phyloP scores from a whole-genome alignment of 805 yeast species.

The Candida silvatica region DNA sequence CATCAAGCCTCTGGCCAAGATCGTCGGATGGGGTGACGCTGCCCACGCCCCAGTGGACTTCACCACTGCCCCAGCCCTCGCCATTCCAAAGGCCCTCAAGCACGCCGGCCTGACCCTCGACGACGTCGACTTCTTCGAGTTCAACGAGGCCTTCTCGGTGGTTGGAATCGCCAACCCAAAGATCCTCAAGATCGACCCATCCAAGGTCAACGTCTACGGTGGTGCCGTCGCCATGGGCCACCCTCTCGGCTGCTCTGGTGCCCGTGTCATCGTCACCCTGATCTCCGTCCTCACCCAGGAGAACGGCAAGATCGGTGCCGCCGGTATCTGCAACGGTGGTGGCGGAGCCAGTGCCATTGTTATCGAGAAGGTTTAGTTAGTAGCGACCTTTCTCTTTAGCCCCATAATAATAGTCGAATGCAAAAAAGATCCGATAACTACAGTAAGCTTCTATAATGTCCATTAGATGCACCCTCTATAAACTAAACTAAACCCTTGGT shows the following conservation, averaged over 20 bases:
- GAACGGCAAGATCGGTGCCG: constrained; percentile 81
- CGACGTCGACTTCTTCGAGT: constrained; percentile 84
- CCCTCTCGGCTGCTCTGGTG: constrained; percentile 95
- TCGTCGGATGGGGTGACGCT: constrained; percentile 97
- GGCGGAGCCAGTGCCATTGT: constrained; percentile 97
- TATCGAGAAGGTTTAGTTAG: constrained; percentile 51
- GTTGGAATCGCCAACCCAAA: constrained; percentile 89
- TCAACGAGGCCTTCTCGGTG: constrained; percentile 96
- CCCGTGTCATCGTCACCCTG: constrained; percentile 85
- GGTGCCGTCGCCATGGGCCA: constrained; percentile 97
- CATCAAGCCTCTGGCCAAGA: constrained; percentile 81
- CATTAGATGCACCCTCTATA: no score
- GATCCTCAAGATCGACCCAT: constrained; percentile 50
- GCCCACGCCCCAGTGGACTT: constrained; percentile 92
- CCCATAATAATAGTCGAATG: no score
- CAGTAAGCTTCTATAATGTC: no score
- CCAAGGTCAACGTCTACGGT: constrained; percentile 81
- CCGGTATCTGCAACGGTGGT: constrained; percentile 98
- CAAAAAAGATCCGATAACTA: no score
- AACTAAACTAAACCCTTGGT: no score
- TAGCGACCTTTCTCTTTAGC: no score
- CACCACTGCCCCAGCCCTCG: constrained; percentile 92
- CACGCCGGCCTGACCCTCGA: constrained; percentile 61
- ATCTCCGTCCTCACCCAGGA: constrained; percentile 76
- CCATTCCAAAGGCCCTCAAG: constrained; percentile 92